Conservation (phyloP, 2,329 filamentous ascomycete genomes). For the Colletotrichum sp. region DNA sequence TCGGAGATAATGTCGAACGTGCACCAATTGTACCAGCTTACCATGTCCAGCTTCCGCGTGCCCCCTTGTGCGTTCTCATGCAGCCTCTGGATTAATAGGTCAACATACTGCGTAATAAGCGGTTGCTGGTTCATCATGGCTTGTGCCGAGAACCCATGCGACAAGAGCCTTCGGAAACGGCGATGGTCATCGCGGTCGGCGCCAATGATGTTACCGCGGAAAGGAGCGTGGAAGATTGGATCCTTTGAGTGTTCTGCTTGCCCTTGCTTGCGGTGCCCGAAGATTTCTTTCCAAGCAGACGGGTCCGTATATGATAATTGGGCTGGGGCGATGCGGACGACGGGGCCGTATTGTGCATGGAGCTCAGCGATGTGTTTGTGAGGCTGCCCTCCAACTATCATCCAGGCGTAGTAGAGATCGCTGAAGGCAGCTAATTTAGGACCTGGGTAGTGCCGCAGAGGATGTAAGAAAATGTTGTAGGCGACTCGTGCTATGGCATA, state of each 20-base stretch:
- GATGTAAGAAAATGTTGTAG: slow-evolving; percentile 6
- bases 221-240: not conserved
- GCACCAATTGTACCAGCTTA: not conserved
- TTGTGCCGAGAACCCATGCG: slow-evolving; percentile 26
- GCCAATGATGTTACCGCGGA: not conserved
- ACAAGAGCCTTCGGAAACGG: slow-evolving; percentile 2
- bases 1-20: not conserved
- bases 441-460: slow-evolving; percentile 3
- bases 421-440: not conserved
- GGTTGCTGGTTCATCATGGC: slow-evolving; percentile 26
- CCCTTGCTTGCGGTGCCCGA: not conserved
- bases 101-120: slow-evolving; percentile 39
- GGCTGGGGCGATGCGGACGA: slow-evolving; percentile 4
- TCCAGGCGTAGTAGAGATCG: not conserved
- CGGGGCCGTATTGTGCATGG: not conserved
- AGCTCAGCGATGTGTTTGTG: not conserved
- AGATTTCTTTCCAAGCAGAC: not conserved
- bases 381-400: not conserved
- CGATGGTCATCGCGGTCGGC: not conserved
- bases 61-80: slow-evolving; percentile 23
- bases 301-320: not conserved
- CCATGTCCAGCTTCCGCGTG: not conserved
- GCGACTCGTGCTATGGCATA: not conserved
- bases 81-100: slow-evolving; percentile 40
- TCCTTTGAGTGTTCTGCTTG: not conserved